Evolutionary conservation across 2,329 filamentous ascomycete species (phyloP).

Genomic region (Cryoendolithus antarcticus): DNA sequence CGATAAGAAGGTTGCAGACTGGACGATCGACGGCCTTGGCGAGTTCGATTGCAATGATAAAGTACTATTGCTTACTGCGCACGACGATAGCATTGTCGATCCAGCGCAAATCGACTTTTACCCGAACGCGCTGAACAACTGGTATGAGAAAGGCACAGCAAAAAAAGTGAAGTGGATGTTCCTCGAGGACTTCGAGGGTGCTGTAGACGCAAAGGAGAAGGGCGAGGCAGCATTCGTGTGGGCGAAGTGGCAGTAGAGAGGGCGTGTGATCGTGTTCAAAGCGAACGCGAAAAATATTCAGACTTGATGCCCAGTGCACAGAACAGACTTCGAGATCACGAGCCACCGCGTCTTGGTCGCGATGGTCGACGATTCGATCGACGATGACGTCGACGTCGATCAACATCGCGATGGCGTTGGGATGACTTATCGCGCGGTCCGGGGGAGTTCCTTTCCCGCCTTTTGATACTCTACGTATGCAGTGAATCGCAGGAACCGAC

Average conservation of each 20-base stretch:
- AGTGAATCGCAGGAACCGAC: too few relatives aligned
- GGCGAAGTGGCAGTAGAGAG: conserved; percentile 5
- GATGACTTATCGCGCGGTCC: too few relatives aligned
- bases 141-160: conserved; percentile 18
- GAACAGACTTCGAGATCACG: too few relatives aligned
- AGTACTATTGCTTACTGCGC: conserved; percentile 20
- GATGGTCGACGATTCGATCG: too few relatives aligned
- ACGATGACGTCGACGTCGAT: too few relatives aligned
- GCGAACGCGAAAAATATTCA: too few relatives aligned
- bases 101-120: conserved; percentile 27
- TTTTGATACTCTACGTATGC: too few relatives aligned
- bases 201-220: conserved; percentile 22
- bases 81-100: conserved; percentile 21
- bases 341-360: too few relatives aligned
- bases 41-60: conserved; percentile 23
- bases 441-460: too few relatives aligned
- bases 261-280: too few relatives aligned
- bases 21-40: conserved; percentile 20
- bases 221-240: conserved; percentile 12
- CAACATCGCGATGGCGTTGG: too few relatives aligned
- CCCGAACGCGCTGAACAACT: conserved; percentile 21
- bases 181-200: conserved; percentile 37
- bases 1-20: conserved; percentile 24
- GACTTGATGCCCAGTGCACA: too few relatives aligned
- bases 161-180: conserved; percentile 29